Evolutionary conservation across 2,329 filamentous ascomycete genomes (phyloP).

Genomic region (Xylaria sp.): DNA sequence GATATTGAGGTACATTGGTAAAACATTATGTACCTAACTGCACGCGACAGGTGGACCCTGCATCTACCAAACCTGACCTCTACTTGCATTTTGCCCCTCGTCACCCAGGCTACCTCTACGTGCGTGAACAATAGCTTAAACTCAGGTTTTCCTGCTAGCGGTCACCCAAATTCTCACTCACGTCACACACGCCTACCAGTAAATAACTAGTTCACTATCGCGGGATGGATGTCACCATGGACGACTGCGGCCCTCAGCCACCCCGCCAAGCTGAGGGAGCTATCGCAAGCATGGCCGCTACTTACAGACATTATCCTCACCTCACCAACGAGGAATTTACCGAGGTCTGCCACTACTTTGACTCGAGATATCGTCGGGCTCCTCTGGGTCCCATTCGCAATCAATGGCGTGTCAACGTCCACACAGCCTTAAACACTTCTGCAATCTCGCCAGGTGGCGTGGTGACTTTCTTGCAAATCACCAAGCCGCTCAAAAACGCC

Average conservation of each 20-base stretch:
- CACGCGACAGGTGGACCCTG: neutral
- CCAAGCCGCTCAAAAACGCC: constrained; percentile 61
- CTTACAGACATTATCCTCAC: constrained; percentile 68
- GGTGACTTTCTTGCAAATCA: constrained; percentile 67
- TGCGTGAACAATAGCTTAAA: neutral
- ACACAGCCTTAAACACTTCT: constrained; percentile 61
- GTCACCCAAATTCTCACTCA: neutral
- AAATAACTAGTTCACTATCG: neutral
- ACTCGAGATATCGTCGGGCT: constrained; percentile 67
- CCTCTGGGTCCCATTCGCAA: constrained; percentile 65
- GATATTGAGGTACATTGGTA: neutral
- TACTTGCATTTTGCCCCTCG: neutral
- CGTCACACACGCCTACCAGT: neutral
- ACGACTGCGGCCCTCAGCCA: neutral
- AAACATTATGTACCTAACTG: neutral
- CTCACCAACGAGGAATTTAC: constrained; percentile 71
- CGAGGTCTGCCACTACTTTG: constrained; percentile 71
- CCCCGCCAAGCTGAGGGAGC: neutral
- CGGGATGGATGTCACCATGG: constrained; percentile 8
- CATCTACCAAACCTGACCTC: neutral
- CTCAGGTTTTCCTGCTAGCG: neutral
- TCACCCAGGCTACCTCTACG: neutral
- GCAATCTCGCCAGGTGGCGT: constrained; percentile 54
- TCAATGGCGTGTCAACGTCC: constrained; percentile 65
- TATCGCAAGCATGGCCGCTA: constrained; percentile 41